Evolutionary conservation across 768 basidiomycete species (phyloP).

Genomic region (Boletellus sp.): DNA sequence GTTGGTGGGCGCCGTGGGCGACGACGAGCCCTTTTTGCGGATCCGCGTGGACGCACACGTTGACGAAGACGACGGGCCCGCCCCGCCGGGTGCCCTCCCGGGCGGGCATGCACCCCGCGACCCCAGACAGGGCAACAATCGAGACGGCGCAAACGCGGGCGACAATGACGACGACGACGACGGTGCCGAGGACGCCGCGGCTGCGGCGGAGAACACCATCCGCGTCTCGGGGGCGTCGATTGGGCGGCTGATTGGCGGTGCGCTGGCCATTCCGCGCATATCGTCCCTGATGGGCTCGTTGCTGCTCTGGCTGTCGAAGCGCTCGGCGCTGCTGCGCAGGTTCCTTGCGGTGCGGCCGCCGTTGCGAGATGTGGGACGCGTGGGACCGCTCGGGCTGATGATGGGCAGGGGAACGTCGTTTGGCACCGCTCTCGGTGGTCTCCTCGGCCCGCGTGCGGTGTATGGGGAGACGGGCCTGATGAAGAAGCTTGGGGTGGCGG

Average conservation of each 20-base stretch:
- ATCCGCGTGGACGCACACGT: constrained; percentile 33
- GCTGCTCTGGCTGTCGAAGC: constrained; percentile 50
- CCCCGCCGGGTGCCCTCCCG: constrained; percentile 10
- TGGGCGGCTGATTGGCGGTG: constrained; percentile 66
- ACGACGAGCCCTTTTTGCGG: constrained; percentile 30
- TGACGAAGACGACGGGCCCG: constrained; percentile 24
- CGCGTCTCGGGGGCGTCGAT: constrained; percentile 55
- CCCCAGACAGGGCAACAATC: constrained; percentile 14
- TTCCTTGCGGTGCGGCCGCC: constrained; percentile 23
- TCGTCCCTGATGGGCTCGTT: constrained; percentile 62
- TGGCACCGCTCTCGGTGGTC: neutral
- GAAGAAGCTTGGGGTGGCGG: constrained; percentile 25
- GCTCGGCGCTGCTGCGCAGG: constrained; percentile 25
- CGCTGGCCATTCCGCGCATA: constrained; percentile 64
- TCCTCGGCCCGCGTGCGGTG: constrained; percentile 13
- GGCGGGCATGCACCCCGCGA: constrained; percentile 10
- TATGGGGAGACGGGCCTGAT: constrained; percentile 20
- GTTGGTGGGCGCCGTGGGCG: constrained; percentile 21
- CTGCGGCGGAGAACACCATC: constrained; percentile 56
- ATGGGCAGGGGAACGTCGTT: constrained; percentile 5
- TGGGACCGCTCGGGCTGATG: constrained; percentile 18
- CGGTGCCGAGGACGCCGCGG: constrained; percentile 34
- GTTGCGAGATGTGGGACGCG: constrained; percentile 4
- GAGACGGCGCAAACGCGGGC: constrained; percentile 5
- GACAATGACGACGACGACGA: constrained; percentile 12